Base-by-base conservation (phyloP, 371 early-diverging fungal genomes). In the Massospora cicadina region DNA sequence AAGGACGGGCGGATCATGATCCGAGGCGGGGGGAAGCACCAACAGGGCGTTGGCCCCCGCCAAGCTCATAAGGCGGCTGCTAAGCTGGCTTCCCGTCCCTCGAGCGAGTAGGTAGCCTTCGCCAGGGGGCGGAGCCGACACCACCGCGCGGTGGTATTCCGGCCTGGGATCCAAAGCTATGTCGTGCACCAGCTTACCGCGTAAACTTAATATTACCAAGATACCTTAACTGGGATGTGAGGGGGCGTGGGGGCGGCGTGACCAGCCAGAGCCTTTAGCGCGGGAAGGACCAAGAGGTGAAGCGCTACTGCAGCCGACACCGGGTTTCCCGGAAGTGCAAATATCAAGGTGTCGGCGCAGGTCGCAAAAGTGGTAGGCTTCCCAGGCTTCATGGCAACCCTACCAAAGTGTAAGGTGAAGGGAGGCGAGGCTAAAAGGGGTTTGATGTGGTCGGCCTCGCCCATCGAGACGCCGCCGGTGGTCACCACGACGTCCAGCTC, bases 391-490 rank as follows among this genome's bases (percentile, higher is more conserved):
- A 95, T 85, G 63, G 76, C 68, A n/a, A 95, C 85, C 1, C 94
- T 79, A 0, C 94, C 94, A 77, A 95, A 93, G 63, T 86, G 85
- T 28, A 93, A 80, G 0, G 70, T 78, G 2, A 89, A 94, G 2
- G 91, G 66, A 23, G 77, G 77, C 60, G 83, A 82, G 66, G 89
- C 89, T 12, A 93, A 69, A 0, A 89, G 84, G 0, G 90, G 84
- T 66, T 93, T 93, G 66, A 95, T 76, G 54, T 88, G 79, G 73
- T 95, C 96, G 53, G 83, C 77, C 73, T 95, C 93, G 27, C 94
- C 94, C 96, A 95, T 95, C 0, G 91, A 90, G 0, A 93, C 94
- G 1, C 93, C 96, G 28, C 96, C 96, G 0, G 93, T 90, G 1
- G 89, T 88, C 25, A 93, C 79, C 0, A 95, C 62, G 0, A 91